These are phyloP conservation scores for Rubia tinctorum DNA, from an alignment of 305 asterid species.

Conservation along the genomic window DNA sequence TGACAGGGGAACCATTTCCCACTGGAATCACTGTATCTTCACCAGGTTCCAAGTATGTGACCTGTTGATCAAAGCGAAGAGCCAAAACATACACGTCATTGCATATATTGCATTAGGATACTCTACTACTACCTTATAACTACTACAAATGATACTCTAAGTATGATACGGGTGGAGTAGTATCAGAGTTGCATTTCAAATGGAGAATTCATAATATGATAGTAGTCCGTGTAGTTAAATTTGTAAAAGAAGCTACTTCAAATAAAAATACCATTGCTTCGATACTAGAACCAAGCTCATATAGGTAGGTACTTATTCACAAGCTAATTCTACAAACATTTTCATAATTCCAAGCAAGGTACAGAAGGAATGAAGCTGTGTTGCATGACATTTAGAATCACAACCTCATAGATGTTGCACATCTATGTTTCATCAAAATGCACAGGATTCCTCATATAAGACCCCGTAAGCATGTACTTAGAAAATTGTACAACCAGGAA, in stretches of 20 bases:
- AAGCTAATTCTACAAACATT: background rate
- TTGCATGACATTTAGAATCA: background rate
- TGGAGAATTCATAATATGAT: background rate
- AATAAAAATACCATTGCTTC: background rate
- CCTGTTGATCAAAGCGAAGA: conserved; percentile 29
- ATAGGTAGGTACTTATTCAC: background rate
- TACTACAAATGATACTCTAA: background rate
- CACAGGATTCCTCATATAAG: background rate
- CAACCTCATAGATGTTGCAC: background rate
- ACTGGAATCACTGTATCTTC: conserved; percentile 46
- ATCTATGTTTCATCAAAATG: background rate
- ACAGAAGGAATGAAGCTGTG: background rate
- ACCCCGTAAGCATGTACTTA: background rate
- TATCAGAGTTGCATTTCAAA: background rate
- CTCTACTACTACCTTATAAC: background rate
- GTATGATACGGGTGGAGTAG: background rate
- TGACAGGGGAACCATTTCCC: conserved; percentile 45
- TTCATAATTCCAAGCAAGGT: background rate
- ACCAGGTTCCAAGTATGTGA: conserved; percentile 83
- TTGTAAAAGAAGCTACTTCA: background rate
- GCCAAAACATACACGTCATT: background rate
- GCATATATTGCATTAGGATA: background rate
- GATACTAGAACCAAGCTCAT: background rate
- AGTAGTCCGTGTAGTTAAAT: background rate
- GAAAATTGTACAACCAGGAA: background rate